Evolutionary conservation across 1,139 yeast genomes (phyloP).

Genomic region (Yamadazyma atlantica): DNA sequence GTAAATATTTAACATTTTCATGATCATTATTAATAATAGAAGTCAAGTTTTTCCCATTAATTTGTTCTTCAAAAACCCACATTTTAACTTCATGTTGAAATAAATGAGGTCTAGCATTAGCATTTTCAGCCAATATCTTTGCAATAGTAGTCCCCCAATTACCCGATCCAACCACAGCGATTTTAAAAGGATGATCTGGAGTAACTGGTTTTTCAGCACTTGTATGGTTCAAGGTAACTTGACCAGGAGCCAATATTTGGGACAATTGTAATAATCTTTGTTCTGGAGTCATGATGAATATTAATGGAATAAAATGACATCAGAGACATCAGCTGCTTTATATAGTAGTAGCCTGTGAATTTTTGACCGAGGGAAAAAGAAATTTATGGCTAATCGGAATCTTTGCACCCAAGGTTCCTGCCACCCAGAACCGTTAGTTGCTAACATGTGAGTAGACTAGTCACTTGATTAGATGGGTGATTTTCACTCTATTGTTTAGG

Average conservation of each 20-base stretch:
- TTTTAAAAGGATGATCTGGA: conserved; percentile 36
- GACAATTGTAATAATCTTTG: conserved; percentile 42
- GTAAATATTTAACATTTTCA: conserved; percentile 48
- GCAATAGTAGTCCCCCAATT: conserved; percentile 55
- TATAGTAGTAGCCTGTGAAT: background rate
- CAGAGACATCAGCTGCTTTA: background rate
- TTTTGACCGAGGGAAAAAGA: background rate
- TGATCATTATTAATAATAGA: conserved; percentile 44
- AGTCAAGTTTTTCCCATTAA: conserved; percentile 44
- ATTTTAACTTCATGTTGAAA: conserved; percentile 41
- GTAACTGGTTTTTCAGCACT: conserved; percentile 18
- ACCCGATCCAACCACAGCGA: conserved; percentile 48
- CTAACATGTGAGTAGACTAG: background rate
- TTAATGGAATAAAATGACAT: background rate
- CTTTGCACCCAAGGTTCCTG: background rate
- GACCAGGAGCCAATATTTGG: conserved; percentile 31
- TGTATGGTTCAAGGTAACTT: conserved; percentile 7
- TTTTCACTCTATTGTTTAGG: too few relatives aligned
- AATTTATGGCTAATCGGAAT: background rate
- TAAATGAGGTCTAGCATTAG: conserved; percentile 38
- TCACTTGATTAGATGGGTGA: background rate
- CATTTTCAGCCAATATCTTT: conserved; percentile 46
- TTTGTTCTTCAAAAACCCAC: conserved; percentile 50
- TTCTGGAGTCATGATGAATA: conserved; percentile 20
- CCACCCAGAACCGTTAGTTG: background rate